Evolutionary conservation across 805 yeast species (phyloP).

Genomic region (Scheffersomyces coipomensis): DNA sequence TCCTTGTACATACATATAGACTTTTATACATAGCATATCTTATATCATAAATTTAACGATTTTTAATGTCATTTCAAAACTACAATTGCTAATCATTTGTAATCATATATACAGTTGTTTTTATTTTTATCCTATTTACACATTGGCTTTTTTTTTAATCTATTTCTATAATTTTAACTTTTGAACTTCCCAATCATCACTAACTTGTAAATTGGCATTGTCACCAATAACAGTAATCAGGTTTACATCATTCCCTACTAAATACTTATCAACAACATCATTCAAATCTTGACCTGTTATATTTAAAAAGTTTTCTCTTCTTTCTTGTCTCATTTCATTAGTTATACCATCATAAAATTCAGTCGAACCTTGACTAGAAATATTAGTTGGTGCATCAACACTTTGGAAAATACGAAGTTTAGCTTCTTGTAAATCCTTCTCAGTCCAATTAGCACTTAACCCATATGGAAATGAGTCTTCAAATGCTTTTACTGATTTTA

Average conservation of each 20-base stretch:
- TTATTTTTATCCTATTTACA: background rate
- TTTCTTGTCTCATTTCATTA: conserved; percentile 73
- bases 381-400: conserved; percentile 85
- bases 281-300: conserved; percentile 62
- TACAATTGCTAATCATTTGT: too few relatives aligned
- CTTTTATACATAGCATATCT: background rate
- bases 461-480: conserved; percentile 47
- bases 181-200: conserved; percentile 15
- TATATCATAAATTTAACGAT: background rate
- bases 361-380: conserved; percentile 71
- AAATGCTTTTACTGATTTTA: conserved; percentile 64
- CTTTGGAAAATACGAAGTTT: conserved; percentile 88
- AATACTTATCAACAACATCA: conserved; percentile 66
- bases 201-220: conserved; percentile 20
- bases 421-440: conserved; percentile 78
- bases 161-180: background rate
- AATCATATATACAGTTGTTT: too few relatives aligned
- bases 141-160: background rate
- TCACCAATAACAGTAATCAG: conserved; percentile 49
- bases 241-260: conserved; percentile 28
- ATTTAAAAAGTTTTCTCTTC: conserved; percentile 73
- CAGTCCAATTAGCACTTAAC: conserved; percentile 49
- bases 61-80: background rate
- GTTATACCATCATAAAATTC: conserved; percentile 68
- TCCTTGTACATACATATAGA: background rate